Evolutionary conservation across 192 early-diverging fungal genomes (phyloP).

Genomic region (Backusella circina): DNA sequence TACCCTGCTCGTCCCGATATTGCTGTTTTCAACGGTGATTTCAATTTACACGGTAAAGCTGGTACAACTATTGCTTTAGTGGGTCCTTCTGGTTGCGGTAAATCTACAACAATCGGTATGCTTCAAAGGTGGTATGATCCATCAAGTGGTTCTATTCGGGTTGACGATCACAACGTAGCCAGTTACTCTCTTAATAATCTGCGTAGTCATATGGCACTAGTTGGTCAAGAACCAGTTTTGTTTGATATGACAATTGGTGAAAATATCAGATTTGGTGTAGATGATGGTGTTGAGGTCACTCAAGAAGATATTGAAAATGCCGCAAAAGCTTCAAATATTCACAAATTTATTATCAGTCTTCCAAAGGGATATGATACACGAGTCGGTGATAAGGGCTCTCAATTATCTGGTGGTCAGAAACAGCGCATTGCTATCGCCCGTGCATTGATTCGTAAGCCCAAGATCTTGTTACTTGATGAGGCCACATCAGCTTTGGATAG

Average conservation of each 20-base stretch:
- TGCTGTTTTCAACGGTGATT: slow-evolving; percentile 55
- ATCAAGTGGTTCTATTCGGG: slow-evolving; percentile 49
- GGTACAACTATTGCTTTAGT: slow-evolving; percentile 83
- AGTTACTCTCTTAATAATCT: slow-evolving; percentile 61
- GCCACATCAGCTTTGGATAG: slow-evolving; percentile 74
- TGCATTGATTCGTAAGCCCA: slow-evolving; percentile 83
- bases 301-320: slow-evolving; percentile 52
- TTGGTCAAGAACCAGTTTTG: slow-evolving; percentile 88
- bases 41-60: slow-evolving; percentile 42
- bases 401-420: slow-evolving; percentile 69
- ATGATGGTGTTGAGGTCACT: slow-evolving; percentile 33
- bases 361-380: slow-evolving; percentile 63
- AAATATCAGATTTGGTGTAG: slow-evolving; percentile 76
- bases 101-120: slow-evolving; percentile 61
- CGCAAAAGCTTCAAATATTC: slow-evolving; percentile 57
- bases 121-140: slow-evolving; percentile 83
- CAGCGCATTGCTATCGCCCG: slow-evolving; percentile 87
- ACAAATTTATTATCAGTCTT: slow-evolving; percentile 53
- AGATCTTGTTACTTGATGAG: slow-evolving; percentile 82
- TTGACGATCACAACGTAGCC: slow-evolving; percentile 58
- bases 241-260: slow-evolving; percentile 82
- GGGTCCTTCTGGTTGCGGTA: slow-evolving; percentile 82
- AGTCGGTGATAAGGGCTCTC: slow-evolving; percentile 66
- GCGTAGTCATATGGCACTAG: slow-evolving; percentile 71
- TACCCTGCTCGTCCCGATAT: slow-evolving; percentile 67